These are phyloP conservation scores for Colletotrichum somersetense DNA, from an alignment of 2,329 filamentous ascomycete species.

Conservation along the genomic window DNA sequence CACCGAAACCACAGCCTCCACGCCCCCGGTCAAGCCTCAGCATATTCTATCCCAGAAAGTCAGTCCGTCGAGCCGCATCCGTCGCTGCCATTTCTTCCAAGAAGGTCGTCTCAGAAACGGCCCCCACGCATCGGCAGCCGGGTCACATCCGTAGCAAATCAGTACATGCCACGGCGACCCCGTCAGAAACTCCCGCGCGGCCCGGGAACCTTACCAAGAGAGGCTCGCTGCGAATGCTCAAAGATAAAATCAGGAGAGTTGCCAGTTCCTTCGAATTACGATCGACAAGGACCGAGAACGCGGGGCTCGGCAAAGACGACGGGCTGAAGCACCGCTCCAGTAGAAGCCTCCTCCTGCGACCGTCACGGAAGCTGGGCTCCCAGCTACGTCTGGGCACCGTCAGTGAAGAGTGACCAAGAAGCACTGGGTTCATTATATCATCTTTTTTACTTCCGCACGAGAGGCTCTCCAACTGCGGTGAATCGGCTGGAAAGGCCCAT, in stretches of 20 bases:
- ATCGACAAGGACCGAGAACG: not conserved
- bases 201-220: conserved; percentile 2
- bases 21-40: conserved; percentile 9
- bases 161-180: not conserved
- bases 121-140: not conserved
- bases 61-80: conserved; percentile 17
- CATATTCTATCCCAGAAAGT: conserved; percentile 10
- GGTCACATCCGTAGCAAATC: conserved; percentile 20
- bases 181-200: not conserved
- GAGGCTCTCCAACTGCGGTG: not conserved
- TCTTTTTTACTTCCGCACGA: not conserved
- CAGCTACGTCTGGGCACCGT: conserved; percentile 30
- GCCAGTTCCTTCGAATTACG: conserved; percentile 38
- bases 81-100: conserved; percentile 1
- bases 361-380: conserved; percentile 12
- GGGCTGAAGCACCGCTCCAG: conserved; percentile 27
- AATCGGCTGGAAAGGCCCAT: not conserved
- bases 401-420: conserved; percentile 22
- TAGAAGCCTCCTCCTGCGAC: conserved; percentile 27
- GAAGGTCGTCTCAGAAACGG: not conserved
- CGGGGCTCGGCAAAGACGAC: not conserved
- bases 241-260: conserved; percentile 34
- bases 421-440: not conserved
- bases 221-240: conserved; percentile 20
- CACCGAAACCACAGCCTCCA: conserved; percentile 8